A percentile compares a stretch with the other conserved stretches of the same genome.
These are phyloP conservation scores for Cryptosporidium sp. DNA, from an alignment of 169 alveolate genomes.

Conservation along the genomic window DNA sequence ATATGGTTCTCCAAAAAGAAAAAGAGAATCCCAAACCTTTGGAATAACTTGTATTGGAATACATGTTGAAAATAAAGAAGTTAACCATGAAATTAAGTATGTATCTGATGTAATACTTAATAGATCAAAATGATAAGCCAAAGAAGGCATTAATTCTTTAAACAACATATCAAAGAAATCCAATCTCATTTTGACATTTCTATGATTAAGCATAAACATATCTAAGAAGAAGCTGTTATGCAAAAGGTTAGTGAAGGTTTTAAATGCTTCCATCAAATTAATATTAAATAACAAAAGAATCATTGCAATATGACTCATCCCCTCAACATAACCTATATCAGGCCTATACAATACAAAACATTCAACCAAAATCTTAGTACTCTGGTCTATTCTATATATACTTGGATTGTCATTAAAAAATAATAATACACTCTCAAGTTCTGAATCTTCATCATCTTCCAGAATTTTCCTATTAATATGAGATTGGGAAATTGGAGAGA, in stretches of 20 bases:
- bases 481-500: neutral
- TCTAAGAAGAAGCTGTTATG: conserved; percentile 59
- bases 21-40: conserved; percentile 66
- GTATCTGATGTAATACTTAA: conserved; percentile 70
- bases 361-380: conserved; percentile 55
- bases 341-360: conserved; percentile 63
- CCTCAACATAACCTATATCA: conserved; percentile 73
- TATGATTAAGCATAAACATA: conserved; percentile 43
- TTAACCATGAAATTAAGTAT: conserved; percentile 56
- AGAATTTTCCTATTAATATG: neutral
- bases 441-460: conserved; percentile 36
- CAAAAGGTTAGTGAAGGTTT: conserved; percentile 46
- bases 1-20: conserved; percentile 75
- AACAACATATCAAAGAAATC: conserved; percentile 60
- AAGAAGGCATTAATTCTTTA: conserved; percentile 67
- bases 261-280: conserved; percentile 53
- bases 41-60: conserved; percentile 62
- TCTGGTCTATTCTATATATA: conserved; percentile 38
- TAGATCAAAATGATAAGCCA: conserved; percentile 59
- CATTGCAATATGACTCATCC: conserved; percentile 70
- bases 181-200: conserved; percentile 68
- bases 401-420: conserved; percentile 37
- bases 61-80: conserved; percentile 63
- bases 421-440: conserved; percentile 51
- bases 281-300: conserved; percentile 49